These are phyloP conservation scores for Aspergillus brasiliensis DNA, from an alignment of 2,329 filamentous ascomycete genomes.

Conservation along the genomic window DNA sequence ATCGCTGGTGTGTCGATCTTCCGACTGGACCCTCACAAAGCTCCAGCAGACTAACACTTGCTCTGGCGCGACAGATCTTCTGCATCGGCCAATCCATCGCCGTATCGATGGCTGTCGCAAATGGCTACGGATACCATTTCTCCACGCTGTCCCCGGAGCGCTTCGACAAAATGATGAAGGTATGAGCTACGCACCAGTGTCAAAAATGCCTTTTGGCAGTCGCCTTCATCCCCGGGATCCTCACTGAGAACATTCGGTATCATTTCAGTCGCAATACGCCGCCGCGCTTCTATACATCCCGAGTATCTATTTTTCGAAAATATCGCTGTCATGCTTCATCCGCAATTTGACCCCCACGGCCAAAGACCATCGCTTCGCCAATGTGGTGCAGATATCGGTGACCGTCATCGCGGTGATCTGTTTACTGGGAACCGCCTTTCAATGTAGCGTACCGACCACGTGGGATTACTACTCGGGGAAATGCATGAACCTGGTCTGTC, in stretches of 20 bases:
- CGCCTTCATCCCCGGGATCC: slow-evolving; percentile 1
- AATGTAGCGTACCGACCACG: slow-evolving; percentile 20
- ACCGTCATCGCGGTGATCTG: slow-evolving; percentile 17
- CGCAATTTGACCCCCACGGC: slow-evolving; percentile 20
- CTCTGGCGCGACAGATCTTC: slow-evolving; percentile 11
- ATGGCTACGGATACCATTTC: slow-evolving; percentile 26
- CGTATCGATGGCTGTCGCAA: slow-evolving; percentile 23
- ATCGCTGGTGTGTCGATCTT: slow-evolving; percentile 15
- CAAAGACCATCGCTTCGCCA: slow-evolving; percentile 21
- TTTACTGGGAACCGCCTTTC: slow-evolving; percentile 22
- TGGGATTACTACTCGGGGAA: slow-evolving; percentile 23
- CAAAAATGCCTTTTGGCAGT: too few relatives aligned
- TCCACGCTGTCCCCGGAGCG: slow-evolving; percentile 12
- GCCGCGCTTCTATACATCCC: slow-evolving; percentile 23
- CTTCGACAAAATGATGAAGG: slow-evolving; percentile 25
- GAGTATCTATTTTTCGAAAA: slow-evolving; percentile 26
- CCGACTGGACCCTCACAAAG: neutral
- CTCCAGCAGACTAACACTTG: neutral
- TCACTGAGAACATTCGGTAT: neutral
- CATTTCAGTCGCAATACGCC: slow-evolving; percentile 22
- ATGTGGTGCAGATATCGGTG: slow-evolving; percentile 15
- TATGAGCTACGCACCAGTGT: slow-evolving; percentile 11
- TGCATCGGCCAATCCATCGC: slow-evolving; percentile 20
- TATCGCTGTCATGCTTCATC: slow-evolving; percentile 28
- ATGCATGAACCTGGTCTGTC: slow-evolving; percentile 22